Conservation (phyloP, 352 stramenopile genomes). For the Phytophthora vignae region DNA sequence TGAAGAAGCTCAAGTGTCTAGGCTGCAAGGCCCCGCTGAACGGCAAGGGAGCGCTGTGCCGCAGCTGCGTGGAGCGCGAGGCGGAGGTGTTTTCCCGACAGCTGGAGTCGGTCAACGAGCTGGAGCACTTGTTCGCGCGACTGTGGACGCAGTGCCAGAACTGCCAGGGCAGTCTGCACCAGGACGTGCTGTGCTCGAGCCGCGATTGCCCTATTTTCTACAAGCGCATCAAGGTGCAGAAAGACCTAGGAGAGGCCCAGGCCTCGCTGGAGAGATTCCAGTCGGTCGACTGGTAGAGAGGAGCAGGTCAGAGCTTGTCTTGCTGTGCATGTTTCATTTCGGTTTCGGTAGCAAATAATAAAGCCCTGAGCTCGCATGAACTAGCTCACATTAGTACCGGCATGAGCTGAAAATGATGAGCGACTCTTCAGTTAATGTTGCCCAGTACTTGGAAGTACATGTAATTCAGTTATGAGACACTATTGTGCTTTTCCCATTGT, state of each 20-base stretch:
- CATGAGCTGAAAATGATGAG: too few relatives aligned
- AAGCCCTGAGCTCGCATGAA: background rate
- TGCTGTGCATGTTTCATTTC: slow-evolving; percentile 5
- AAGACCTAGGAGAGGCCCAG: slow-evolving; percentile 96
- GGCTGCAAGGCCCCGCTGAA: slow-evolving; percentile 96
- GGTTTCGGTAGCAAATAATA: slow-evolving; percentile 6
- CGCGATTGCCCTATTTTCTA: slow-evolving; percentile 99
- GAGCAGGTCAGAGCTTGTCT: background rate
- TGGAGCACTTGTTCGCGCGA: slow-evolving; percentile 94
- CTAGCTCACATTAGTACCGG: too few relatives aligned
- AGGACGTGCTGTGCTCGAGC: slow-evolving; percentile 96
- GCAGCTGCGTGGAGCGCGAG: slow-evolving; percentile 94
- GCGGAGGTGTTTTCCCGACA: slow-evolving; percentile 96
- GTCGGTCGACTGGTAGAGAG: slow-evolving; percentile 74
- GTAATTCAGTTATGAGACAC: too few relatives aligned
- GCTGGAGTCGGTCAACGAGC: slow-evolving; percentile 92
- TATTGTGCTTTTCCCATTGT: too few relatives aligned
- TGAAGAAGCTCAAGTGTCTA: slow-evolving; percentile 98
- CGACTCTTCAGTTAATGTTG: too few relatives aligned
- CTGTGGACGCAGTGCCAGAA: slow-evolving; percentile 99
- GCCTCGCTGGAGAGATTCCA: slow-evolving; percentile 95
- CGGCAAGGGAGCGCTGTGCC: slow-evolving; percentile 92
- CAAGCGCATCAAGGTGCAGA: slow-evolving; percentile 99
- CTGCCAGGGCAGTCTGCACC: slow-evolving; percentile 98
- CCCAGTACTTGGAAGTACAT: too few relatives aligned